Percentiles rank a stretch among this genome's conserved stretches.
Evolutionary conservation across 257 asterid genomes (phyloP).

Genomic region (Parsonsia alboflavescens): DNA sequence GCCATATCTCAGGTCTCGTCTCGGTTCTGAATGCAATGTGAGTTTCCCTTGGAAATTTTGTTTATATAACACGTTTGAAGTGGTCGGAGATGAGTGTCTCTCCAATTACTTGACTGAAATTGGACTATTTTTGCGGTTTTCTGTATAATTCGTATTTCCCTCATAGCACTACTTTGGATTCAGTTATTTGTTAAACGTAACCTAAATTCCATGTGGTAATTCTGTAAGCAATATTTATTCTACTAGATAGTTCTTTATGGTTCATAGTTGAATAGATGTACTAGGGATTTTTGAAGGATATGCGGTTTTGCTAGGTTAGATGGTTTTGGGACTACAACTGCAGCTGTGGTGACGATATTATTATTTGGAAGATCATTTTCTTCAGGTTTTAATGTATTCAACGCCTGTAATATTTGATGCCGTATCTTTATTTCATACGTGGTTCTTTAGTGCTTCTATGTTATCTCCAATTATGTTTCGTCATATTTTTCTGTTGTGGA

Average conservation of each 20-base stretch:
- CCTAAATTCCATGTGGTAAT: background rate
- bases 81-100: background rate
- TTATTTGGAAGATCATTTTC: background rate
- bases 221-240: background rate
- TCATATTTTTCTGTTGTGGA: background rate
- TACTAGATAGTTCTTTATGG: background rate
- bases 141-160: background rate
- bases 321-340: background rate
- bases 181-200: background rate
- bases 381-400: background rate
- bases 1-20: constrained; percentile 83
- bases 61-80: background rate
- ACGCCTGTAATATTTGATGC: background rate
- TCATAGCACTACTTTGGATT: background rate
- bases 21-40: constrained; percentile 80
- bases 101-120: background rate
- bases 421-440: background rate
- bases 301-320: background rate
- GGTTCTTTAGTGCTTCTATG: background rate
- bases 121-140: background rate
- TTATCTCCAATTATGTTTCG: background rate
- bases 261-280: background rate
- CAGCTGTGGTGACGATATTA: background rate
- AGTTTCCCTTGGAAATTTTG: constrained; percentile 24
- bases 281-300: background rate